Evolutionary conservation across 805 yeast species (phyloP).

Genomic region (Candida piceae): DNA sequence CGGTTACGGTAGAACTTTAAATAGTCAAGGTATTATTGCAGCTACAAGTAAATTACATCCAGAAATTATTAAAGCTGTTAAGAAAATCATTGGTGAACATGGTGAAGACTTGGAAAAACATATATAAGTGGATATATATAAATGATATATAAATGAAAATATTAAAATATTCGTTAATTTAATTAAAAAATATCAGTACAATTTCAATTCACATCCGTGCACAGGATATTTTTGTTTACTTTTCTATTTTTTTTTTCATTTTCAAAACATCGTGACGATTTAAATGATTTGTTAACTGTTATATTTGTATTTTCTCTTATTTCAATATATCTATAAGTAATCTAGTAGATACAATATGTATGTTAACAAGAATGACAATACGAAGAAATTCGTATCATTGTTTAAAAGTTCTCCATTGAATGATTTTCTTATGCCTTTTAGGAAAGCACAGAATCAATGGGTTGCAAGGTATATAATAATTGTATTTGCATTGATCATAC

Average conservation of each 20-base stretch:
- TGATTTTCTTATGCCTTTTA: slow-evolving; percentile 74
- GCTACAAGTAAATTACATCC: slow-evolving; percentile 48
- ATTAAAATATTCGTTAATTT: too few relatives aligned
- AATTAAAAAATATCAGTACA: too few relatives aligned
- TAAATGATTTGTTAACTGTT: too few relatives aligned
- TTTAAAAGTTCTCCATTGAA: slow-evolving; percentile 57
- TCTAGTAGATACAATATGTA: too few relatives aligned
- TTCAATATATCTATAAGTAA: too few relatives aligned
- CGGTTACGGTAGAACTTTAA: slow-evolving; percentile 75
- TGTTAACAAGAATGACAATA: background rate
- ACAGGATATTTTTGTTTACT: too few relatives aligned
- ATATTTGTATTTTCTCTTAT: too few relatives aligned
- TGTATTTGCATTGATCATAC: slow-evolving; percentile 65
- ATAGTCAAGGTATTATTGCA: slow-evolving; percentile 92
- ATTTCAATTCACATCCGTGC: too few relatives aligned
- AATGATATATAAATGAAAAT: too few relatives aligned
- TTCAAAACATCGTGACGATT: too few relatives aligned
- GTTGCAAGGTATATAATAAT: slow-evolving; percentile 74
- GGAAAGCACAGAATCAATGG: slow-evolving; percentile 85
- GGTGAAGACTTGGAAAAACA: slow-evolving; percentile 28
- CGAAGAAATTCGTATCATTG: slow-evolving; percentile 25
- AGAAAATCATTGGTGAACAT: slow-evolving; percentile 29
- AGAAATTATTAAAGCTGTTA: slow-evolving; percentile 46
- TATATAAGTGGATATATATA: too few relatives aligned
- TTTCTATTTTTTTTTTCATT: too few relatives aligned